A percentile compares a stretch with the other conserved stretches of the same genome.
These are phyloP conservation scores for Sechiopsis laciniata DNA, from an alignment of 306 rosid species.

Conservation along the genomic window DNA sequence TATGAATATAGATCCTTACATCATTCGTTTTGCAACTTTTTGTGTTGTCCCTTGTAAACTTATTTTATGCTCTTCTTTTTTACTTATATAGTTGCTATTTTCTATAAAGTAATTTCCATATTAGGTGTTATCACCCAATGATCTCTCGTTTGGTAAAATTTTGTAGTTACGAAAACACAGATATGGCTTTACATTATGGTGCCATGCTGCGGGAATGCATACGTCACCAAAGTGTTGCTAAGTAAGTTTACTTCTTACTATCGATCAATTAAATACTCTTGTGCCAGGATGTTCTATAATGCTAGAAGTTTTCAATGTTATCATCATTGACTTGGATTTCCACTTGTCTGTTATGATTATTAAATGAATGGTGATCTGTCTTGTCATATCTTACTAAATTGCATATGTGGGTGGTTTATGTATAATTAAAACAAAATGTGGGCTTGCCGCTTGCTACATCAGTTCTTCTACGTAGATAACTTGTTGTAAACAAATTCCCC, in stretches of 20 bases:
- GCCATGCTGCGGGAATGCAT: slow-evolving; percentile 99
- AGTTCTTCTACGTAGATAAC: neutral
- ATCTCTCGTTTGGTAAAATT: neutral
- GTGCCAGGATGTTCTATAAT: neutral
- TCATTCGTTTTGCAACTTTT: neutral
- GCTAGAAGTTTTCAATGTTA: neutral
- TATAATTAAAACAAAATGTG: neutral
- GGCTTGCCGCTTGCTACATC: neutral
- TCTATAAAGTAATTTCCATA: neutral
- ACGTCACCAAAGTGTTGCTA: slow-evolving; percentile 96
- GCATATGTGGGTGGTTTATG: neutral
- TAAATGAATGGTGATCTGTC: neutral
- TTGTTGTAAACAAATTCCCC: too few relatives aligned
- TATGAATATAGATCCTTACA: slow-evolving; percentile 10
- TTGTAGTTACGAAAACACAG: slow-evolving; percentile 69
- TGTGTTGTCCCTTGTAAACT: neutral
- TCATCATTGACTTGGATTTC: slow-evolving; percentile 10
- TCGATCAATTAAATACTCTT: slow-evolving; percentile 15
- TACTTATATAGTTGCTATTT: neutral
- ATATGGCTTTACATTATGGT: slow-evolving; percentile 96
- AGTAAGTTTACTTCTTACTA: slow-evolving; percentile 36
- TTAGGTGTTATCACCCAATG: neutral
- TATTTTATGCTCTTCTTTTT: neutral
- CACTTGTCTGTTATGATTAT: slow-evolving; percentile 14
- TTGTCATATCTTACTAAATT: slow-evolving; percentile 2